Evolutionary conservation across 345 rosid genomes (phyloP).

Genomic region (Psidium guajava): DNA sequence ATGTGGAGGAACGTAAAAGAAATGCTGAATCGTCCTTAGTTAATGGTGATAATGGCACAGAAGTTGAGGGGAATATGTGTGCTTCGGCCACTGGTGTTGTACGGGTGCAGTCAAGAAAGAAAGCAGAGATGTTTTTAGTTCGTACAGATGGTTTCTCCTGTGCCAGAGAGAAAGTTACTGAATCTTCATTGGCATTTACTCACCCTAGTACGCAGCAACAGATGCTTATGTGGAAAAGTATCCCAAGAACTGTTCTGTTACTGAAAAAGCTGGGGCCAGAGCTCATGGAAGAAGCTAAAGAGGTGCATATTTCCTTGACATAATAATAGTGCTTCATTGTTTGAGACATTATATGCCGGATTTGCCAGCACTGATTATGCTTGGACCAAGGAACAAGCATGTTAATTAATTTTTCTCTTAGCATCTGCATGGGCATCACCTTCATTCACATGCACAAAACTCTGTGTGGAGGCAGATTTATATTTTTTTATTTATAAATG

Average conservation of each 20-base stretch:
- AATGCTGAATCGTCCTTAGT: slow-evolving; percentile 19
- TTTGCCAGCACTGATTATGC: not conserved
- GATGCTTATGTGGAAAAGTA: slow-evolving; percentile 98
- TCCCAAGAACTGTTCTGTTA: slow-evolving; percentile 78
- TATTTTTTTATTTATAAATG: not conserved
- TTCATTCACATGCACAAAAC: not conserved
- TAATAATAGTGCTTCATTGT: not conserved
- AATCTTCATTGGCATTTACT: slow-evolving; percentile 89
- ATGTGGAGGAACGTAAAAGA: slow-evolving; percentile 15
- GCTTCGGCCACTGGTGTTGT: slow-evolving; percentile 97
- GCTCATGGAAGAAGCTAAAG: slow-evolving; percentile 95
- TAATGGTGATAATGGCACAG: slow-evolving; percentile 47
- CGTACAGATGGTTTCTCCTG: slow-evolving; percentile 98
- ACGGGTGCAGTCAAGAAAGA: slow-evolving; percentile 87
- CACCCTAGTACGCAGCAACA: slow-evolving; percentile 99
- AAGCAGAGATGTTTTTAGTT: slow-evolving; percentile 97
- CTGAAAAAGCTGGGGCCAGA: slow-evolving; percentile 87
- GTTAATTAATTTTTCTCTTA: not conserved
- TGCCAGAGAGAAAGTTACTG: slow-evolving; percentile 88
- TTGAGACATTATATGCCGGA: not conserved
- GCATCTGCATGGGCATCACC: not conserved
- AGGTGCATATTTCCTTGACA: slow-evolving; percentile 31
- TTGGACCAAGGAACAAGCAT: not conserved
- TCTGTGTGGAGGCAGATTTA: not conserved
- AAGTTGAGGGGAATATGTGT: slow-evolving; percentile 84